Base-by-base conservation (phyloP, 2,329 filamentous ascomycete species). In the Trichoderma sp. region DNA sequence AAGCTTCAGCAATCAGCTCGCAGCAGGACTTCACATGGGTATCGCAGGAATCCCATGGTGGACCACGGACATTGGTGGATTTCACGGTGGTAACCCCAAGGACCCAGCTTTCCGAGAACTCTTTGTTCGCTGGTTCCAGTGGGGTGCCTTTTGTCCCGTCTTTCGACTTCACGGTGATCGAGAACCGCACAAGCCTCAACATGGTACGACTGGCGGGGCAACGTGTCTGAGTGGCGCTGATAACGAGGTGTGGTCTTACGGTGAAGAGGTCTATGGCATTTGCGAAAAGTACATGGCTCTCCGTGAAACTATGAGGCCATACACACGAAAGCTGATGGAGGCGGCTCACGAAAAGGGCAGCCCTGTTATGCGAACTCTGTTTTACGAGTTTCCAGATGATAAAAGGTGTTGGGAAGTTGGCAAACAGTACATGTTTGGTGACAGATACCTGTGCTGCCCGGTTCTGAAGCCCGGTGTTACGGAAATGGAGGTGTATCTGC, bases 1-100 rank as follows among this genome's bases (percentile, higher is more conserved):
- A 85, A 93, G 50, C 21, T 14, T 56, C 50, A 56, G 50, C 50
- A 56, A 56, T 11, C 50, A 56, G 21, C 50, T 56, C 50, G n/a
- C 50, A 14, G 50, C 50, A 56, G 50, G 50, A 24, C 50, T 56
- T 21, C 50, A 56, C 50, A 56, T 56, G 50, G 50, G 50, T 6
- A 56, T 56, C 21, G 50, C 50, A 14, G 50, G 50, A 56, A 56
- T 56, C 21, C 50, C 50, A 56, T 56, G 50, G 50, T 56, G 50
- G 50, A 56, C 50, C 50, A 56, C 50, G 3, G 50, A 56, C 21
- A 56, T 56, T 7, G 50, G 50, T 1, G 50, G 50, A 0, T 56
- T 56, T 6, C 50, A 56, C 50, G 50, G 50, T 0, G 50, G 50
- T 2, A 12, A 56, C 5, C 50, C 50, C 21, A 56, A 56, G 3